Percentiles rank a stretch among this genome's conserved stretches.
phyloP scores from a whole-genome alignment of 306 rosid species.

The Sphenostylis stenocarpa region DNA sequence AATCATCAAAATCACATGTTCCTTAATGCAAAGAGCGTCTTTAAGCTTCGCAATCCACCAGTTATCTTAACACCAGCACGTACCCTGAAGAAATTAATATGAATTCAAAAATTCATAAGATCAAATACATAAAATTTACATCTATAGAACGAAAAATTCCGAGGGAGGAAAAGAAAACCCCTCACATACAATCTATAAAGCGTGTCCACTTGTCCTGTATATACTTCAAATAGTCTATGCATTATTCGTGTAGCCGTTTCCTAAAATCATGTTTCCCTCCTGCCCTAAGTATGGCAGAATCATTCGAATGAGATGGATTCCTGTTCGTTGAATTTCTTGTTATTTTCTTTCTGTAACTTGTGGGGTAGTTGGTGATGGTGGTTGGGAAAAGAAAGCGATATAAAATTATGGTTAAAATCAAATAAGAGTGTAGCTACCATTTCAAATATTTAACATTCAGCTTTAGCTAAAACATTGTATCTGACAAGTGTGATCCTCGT shows the following conservation, averaged over 20 bases:
- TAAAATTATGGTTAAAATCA: slow-evolving; percentile 9
- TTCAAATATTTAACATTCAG: slow-evolving; percentile 1
- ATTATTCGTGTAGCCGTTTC: not conserved
- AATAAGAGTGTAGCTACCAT: slow-evolving; percentile 2
- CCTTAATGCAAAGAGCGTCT: not conserved
- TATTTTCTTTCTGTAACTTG: not conserved
- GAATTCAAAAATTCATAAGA: not conserved
- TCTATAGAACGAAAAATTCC: not conserved
- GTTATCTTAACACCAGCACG: slow-evolving; percentile 12
- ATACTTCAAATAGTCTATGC: not conserved
- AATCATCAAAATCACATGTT: slow-evolving; percentile 12
- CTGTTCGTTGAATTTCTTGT: not conserved
- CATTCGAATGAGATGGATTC: not conserved
- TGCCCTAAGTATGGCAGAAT: not conserved
- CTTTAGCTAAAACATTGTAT: slow-evolving; percentile 7
- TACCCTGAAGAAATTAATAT: slow-evolving; percentile 21
- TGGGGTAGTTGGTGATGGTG: not conserved
- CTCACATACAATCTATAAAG: slow-evolving; percentile 20
- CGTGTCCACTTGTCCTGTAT: not conserved
- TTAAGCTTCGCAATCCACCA: slow-evolving; percentile 8
- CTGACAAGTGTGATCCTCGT: slow-evolving; percentile 1
- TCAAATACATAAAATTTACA: not conserved
- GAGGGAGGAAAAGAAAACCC: slow-evolving; percentile 1
- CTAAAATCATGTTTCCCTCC: slow-evolving; percentile 17
- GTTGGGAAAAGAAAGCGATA: not conserved